phyloP scores from a whole-genome alignment of 2,329 filamentous ascomycete genomes.

The Simplicillium aogashimaense region DNA sequence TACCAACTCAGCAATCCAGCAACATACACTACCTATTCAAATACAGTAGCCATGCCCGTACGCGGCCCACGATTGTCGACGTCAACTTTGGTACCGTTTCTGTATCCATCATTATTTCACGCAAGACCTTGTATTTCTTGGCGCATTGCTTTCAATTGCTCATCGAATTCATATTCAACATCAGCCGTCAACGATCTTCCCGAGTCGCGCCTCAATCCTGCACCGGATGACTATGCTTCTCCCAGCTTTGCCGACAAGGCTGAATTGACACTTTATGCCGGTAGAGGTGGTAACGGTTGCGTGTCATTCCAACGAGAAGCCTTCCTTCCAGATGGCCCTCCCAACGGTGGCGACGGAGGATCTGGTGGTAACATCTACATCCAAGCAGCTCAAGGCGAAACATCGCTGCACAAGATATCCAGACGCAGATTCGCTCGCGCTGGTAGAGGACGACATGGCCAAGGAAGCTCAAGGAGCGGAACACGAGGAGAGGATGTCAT shows the following conservation, averaged over 20 bases:
- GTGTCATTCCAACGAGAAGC: constrained; percentile 91
- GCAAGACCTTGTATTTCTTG: constrained; percentile 13
- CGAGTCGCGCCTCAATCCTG: constrained; percentile 62
- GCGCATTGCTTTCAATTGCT: constrained; percentile 10
- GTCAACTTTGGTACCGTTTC: constrained; percentile 25
- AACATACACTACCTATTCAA: background rate
- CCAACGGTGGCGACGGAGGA: constrained; percentile 92
- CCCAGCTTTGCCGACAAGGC: constrained; percentile 84
- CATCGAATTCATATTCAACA: constrained; percentile 1
- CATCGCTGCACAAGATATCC: constrained; percentile 84
- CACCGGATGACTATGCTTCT: constrained; percentile 73
- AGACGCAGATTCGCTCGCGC: constrained; percentile 66
- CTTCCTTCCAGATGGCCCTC: constrained; percentile 76
- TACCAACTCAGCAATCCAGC: background rate
- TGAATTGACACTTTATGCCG: constrained; percentile 65
- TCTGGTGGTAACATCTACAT: constrained; percentile 90
- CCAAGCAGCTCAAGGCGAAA: constrained; percentile 83
- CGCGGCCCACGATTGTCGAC: background rate
- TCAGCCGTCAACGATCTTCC: constrained; percentile 26
- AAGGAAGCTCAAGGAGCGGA: constrained; percentile 64
- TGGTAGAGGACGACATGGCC: constrained; percentile 65
- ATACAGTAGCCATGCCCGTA: too few species aligned
- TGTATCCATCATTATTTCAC: constrained; percentile 37
- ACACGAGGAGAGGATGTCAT: constrained; percentile 78
- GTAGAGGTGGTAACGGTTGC: constrained; percentile 80